Evolutionary conservation across 148 eudicot genomes (phyloP).

Genomic region (Bassia scoparia): DNA sequence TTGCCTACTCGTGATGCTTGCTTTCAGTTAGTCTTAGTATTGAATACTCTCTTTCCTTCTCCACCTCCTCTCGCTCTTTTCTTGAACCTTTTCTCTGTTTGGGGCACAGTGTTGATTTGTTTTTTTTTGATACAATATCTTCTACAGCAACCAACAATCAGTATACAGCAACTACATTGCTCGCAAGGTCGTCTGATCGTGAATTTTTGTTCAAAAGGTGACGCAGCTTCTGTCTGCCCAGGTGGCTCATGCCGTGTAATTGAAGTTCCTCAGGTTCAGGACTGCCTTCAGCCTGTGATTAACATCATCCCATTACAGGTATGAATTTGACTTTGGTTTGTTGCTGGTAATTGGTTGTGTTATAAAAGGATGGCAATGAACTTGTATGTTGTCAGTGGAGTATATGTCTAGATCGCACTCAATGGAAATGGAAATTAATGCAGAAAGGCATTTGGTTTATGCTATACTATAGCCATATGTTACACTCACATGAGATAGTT

Average conservation of each 20-base stretch:
- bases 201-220: slow-evolving; percentile 86
- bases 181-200: slow-evolving; percentile 89
- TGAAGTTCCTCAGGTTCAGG: slow-evolving; percentile 90
- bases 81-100: neutral
- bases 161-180: slow-evolving; percentile 98
- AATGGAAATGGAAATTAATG: no score
- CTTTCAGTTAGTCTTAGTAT: slow-evolving; percentile 52
- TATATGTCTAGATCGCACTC: no score
- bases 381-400: neutral
- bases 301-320: slow-evolving; percentile 98
- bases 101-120: neutral
- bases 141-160: slow-evolving; percentile 90
- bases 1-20: slow-evolving; percentile 95
- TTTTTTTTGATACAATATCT: slow-evolving; percentile 2
- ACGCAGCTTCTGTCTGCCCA: slow-evolving; percentile 63
- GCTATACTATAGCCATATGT: no score
- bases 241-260: slow-evolving; percentile 75
- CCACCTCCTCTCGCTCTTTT: neutral
- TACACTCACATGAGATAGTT: no score
- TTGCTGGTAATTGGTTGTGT: neutral
- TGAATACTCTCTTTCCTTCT: neutral
- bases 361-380: neutral
- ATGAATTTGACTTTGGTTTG: neutral
- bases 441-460: no score
- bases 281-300: slow-evolving; percentile 94